These are phyloP conservation scores for Coemansia sp. DNA, from an alignment of 192 early-diverging fungal species.

Conservation along the genomic window DNA sequence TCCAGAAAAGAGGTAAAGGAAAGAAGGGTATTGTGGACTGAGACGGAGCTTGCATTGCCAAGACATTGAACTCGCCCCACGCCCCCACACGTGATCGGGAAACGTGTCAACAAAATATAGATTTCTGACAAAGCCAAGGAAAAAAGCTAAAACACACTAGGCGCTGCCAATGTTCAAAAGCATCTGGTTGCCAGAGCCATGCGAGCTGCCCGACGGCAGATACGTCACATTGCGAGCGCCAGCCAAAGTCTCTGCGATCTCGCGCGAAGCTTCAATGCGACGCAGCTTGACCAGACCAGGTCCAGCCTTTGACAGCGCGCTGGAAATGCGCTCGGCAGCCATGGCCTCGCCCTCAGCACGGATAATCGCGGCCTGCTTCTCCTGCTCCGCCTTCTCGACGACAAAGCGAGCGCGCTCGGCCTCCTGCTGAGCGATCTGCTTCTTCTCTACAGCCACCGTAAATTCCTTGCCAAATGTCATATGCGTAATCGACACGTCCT, in stretches of 20 bases:
- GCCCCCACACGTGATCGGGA: neutral
- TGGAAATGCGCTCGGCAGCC: constrained; percentile 91
- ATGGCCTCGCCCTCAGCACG: constrained; percentile 95
- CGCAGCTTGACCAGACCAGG: constrained; percentile 91
- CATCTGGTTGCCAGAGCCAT: constrained; percentile 65
- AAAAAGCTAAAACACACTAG: constrained; percentile 6
- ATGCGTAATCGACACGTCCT: constrained; percentile 98
- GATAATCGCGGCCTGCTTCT: constrained; percentile 95
- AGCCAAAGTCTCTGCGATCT: constrained; percentile 88
- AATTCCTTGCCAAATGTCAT: constrained; percentile 99
- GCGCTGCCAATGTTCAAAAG: constrained; percentile 67
- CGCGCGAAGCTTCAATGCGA: constrained; percentile 95
- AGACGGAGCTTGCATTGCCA: neutral
- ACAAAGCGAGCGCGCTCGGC: constrained; percentile 98
- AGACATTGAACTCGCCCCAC: constrained; percentile 5
- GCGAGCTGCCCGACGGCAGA: constrained; percentile 62
- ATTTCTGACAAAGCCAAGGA: neutral
- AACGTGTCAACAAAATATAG: neutral
- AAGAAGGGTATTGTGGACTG: neutral
- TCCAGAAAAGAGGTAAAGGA: neutral
- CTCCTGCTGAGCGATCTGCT: constrained; percentile 99
- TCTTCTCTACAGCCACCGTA: constrained; percentile 97
- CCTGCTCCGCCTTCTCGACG: constrained; percentile 98
- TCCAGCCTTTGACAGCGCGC: constrained; percentile 87
- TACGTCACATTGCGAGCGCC: constrained; percentile 86